Evolutionary conservation across 1,284 basidiomycete genomes (phyloP), one percentile per base, ranked within the genome.

Genomic region (Coniferiporia sulphurascens): DNA sequence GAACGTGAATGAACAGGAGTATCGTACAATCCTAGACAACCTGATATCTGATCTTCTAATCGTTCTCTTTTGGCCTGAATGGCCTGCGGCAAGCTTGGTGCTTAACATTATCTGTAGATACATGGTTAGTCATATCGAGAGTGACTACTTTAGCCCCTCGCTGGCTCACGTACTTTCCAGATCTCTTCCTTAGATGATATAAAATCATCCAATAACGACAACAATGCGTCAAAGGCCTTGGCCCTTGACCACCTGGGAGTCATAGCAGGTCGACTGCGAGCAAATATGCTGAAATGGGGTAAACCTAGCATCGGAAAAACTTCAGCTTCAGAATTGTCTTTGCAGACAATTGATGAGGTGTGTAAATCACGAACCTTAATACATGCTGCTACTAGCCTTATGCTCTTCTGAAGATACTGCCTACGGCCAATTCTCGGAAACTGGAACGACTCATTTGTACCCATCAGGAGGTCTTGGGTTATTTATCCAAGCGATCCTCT

Each of bases 61-160:
- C 13, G 93, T 96, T 3, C 75, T 98, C 3, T 95, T 91, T 69
- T 90, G 91, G 80, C 95, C 96, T 0, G 96, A 99, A 70, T 99
- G 95, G 95, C 96, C 97, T 0, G 95, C 91, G 6, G 92, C 96
- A 1, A 82, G 87, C 44, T 72, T 97, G 19, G 79, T 97, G 48
- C 73, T 97, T 38, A 82, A 80, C 52, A 86, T 95, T 45, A 81
- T 87, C 6, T 88, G 86, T 65, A 89, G 86, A 70, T 87, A 86
- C 64, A 89, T 97, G 89, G 93, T 93, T 62, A n/a, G 78, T 27
- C 27, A 27, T 27, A 27, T 27, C 27, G 61, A 2, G 22, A 19
- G 12, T 12, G 21, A 34, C 17, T n/a, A 48, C 4, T 22, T 45
- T 5, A 13, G 15, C 32, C 19, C 4, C 1, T 34, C 13, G 17